phyloP scores from a whole-genome alignment of 1,139 yeast genomes.

The Suhomyces anneliseae region DNA sequence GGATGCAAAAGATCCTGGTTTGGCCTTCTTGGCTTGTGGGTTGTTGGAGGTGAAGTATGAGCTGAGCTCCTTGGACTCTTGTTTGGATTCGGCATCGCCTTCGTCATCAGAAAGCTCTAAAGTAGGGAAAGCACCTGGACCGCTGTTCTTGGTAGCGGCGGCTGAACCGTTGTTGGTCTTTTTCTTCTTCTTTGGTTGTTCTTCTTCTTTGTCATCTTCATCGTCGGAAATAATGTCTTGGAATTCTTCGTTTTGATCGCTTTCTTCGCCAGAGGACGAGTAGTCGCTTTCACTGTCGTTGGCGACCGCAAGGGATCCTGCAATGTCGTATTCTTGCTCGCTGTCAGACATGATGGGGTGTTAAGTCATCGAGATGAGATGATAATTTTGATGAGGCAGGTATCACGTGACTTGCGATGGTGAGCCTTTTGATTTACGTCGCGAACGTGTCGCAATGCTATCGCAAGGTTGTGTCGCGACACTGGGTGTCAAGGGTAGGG shows the following conservation, averaged over 20 bases:
- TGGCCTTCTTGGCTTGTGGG: slow-evolving; percentile 60
- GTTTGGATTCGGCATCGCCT: slow-evolving; percentile 25
- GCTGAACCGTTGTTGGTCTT: slow-evolving; percentile 15
- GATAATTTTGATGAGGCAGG: not conserved
- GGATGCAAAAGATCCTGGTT: slow-evolving; percentile 83
- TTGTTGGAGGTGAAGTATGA: slow-evolving; percentile 38
- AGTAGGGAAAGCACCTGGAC: slow-evolving; percentile 50
- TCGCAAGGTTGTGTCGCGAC: too few relatives aligned
- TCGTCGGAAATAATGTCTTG: slow-evolving; percentile 63
- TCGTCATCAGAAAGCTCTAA: slow-evolving; percentile 71
- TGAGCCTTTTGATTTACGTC: too few relatives aligned
- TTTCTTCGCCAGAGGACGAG: slow-evolving; percentile 27
- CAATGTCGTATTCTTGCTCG: slow-evolving; percentile 63
- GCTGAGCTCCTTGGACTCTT: slow-evolving; percentile 43
- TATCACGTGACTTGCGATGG: not conserved
- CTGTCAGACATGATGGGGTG: slow-evolving; percentile 37
- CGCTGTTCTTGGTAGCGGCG: not conserved
- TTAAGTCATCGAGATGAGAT: slow-evolving; percentile 5
- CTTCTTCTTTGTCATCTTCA: slow-evolving; percentile 38
- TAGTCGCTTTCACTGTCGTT: slow-evolving; percentile 43
- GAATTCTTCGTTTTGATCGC: slow-evolving; percentile 34
- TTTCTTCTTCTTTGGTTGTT: slow-evolving; percentile 18
- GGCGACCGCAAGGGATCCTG: slow-evolving; percentile 57
- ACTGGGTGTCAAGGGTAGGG: too few relatives aligned
- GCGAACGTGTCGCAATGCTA: too few relatives aligned